phyloP scores from a whole-genome alignment of 1,139 yeast genomes.

The Protomyces arabidopsidicola region DNA sequence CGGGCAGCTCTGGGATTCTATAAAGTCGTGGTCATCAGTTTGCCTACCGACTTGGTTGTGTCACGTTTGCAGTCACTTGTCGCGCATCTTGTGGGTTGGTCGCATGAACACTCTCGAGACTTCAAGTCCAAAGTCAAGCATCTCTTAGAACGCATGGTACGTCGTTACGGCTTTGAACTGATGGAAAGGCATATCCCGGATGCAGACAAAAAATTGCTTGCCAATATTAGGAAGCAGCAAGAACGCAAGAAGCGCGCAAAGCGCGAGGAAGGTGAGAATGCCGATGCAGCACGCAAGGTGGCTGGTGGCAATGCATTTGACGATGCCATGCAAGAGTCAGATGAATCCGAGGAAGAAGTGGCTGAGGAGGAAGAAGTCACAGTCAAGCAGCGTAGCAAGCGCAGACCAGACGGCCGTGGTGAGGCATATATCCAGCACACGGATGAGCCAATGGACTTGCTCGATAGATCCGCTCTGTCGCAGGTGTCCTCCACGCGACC shows the following conservation, averaged over 20 bases:
- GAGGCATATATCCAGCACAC: conserved; percentile 63
- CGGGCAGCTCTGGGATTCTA: conserved; percentile 92
- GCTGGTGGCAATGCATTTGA: conserved; percentile 48
- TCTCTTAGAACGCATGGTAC: conserved; percentile 79
- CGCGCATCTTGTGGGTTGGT: conserved; percentile 77
- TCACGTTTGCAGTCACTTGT: conserved; percentile 63
- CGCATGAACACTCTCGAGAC: conserved; percentile 92
- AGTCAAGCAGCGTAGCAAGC: conserved; percentile 14
- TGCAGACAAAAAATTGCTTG: conserved; percentile 73
- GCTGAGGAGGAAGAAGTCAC: conserved; percentile 29
- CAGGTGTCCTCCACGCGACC: conserved; percentile 86
- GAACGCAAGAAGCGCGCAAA: conserved; percentile 60
- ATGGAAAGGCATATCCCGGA: conserved; percentile 82
- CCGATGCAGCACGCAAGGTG: conserved; percentile 52
- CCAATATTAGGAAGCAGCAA: conserved; percentile 30
- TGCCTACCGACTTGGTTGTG: conserved; percentile 74
- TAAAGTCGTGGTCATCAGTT: conserved; percentile 78
- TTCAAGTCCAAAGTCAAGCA: conserved; percentile 90
- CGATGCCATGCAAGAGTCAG: conserved; percentile 56
- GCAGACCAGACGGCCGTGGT: conserved; percentile 28
- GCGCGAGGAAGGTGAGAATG: conserved; percentile 41
- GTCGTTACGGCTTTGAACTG: conserved; percentile 80
- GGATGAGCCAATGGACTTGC: conserved; percentile 75
- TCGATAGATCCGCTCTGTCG: conserved; percentile 77
- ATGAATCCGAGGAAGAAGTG: conserved; percentile 28